Evolutionary conservation across 805 yeast species (phyloP).

Genomic region (Ogataea minuta): DNA sequence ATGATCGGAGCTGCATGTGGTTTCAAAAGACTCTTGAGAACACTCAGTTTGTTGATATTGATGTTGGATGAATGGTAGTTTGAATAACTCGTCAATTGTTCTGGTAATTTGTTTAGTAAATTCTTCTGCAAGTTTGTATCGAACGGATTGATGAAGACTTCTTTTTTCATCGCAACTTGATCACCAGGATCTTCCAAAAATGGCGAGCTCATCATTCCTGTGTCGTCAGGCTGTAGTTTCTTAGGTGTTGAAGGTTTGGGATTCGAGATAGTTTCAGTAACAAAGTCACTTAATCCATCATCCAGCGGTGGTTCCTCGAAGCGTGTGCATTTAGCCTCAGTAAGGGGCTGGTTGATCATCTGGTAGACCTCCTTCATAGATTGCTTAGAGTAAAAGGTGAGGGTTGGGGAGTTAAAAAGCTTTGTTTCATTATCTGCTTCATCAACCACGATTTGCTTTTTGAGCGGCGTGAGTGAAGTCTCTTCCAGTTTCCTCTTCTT

Average conservation of each 20-base stretch:
- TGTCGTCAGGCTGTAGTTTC: slow-evolving; percentile 12
- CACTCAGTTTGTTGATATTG: slow-evolving; percentile 13
- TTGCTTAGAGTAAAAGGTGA: slow-evolving; percentile 71
- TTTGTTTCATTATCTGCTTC: slow-evolving; percentile 20
- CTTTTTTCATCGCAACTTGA: slow-evolving; percentile 1
- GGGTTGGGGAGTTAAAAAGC: slow-evolving; percentile 64
- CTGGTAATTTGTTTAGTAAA: slow-evolving; percentile 38
- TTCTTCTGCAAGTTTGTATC: slow-evolving; percentile 39
- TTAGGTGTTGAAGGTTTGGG: slow-evolving; percentile 26
- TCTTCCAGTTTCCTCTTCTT: slow-evolving; percentile 13
- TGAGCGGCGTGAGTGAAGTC: slow-evolving; percentile 5
- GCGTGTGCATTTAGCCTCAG: slow-evolving; percentile 27
- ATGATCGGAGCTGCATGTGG: slow-evolving; percentile 23
- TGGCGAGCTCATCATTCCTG: slow-evolving; percentile 43
- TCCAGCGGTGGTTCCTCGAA: slow-evolving; percentile 14
- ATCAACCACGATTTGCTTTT: slow-evolving; percentile 1
- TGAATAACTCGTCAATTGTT: slow-evolving; percentile 27
- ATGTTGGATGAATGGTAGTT: slow-evolving; percentile 18
- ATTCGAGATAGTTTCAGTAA: slow-evolving; percentile 46
- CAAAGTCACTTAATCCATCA: slow-evolving; percentile 37
- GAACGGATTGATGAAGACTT: slow-evolving; percentile 37
- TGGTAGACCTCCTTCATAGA: slow-evolving; percentile 71
- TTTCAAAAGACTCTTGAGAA: slow-evolving; percentile 21
- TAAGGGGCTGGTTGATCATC: slow-evolving; percentile 64
- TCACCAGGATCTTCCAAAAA: slow-evolving; percentile 36